Evolutionary conservation across 257 asterid species (phyloP).

Genomic region (Gentiana dahurica): DNA sequence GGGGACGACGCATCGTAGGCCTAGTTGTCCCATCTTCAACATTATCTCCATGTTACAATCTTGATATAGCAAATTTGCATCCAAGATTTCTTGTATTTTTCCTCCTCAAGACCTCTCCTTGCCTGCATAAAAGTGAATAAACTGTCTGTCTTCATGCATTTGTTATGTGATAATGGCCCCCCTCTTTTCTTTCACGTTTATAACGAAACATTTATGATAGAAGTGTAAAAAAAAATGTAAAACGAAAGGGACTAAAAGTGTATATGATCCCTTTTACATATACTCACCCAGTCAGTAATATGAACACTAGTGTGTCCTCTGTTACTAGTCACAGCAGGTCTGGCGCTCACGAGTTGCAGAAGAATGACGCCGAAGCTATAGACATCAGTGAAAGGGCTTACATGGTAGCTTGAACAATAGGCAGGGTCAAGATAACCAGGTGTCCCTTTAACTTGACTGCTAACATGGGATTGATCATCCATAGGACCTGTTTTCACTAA

Average conservation of each 20-base stretch:
- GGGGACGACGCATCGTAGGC: constrained; percentile 46
- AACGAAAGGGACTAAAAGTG: too few relatives aligned
- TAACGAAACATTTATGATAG: too few relatives aligned
- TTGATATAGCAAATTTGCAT: constrained; percentile 41
- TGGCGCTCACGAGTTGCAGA: constrained; percentile 62
- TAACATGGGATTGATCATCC: constrained; percentile 68
- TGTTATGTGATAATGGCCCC: background rate
- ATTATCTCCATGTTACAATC: constrained; percentile 53
- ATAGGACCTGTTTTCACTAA: constrained; percentile 58
- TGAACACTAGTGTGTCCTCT: constrained; percentile 29
- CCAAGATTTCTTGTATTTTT: constrained; percentile 42
- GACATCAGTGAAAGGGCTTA: constrained; percentile 61
- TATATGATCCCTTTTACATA: too few relatives aligned
- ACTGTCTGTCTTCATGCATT: background rate
- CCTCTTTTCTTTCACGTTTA: too few relatives aligned
- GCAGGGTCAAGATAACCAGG: constrained; percentile 86
- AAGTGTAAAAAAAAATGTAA: too few relatives aligned
- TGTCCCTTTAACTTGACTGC: constrained; percentile 65
- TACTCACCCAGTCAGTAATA: constrained; percentile 61
- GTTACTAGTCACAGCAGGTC: constrained; percentile 45
- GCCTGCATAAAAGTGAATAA: constrained; percentile 31
- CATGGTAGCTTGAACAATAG: constrained; percentile 49
- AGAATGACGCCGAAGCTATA: constrained; percentile 75
- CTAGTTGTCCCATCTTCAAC: constrained; percentile 58
- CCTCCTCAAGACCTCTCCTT: constrained; percentile 56